phyloP scores from a whole-genome alignment of 495 filamentous ascomycete species.

The Neurospora sp. region DNA sequence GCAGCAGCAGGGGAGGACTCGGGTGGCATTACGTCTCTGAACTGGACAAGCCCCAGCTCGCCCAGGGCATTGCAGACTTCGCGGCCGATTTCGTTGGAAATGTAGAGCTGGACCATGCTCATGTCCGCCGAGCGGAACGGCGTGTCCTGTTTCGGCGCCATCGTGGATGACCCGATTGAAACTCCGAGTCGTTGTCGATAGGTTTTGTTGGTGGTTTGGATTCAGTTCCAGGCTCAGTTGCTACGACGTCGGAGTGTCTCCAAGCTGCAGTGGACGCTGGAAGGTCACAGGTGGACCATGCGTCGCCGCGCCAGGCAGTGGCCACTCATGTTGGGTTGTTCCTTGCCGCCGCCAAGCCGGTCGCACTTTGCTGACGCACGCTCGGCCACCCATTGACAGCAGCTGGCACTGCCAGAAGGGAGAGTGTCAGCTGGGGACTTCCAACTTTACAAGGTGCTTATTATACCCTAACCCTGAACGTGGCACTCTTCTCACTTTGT shows the following conservation, averaged over 20 bases:
- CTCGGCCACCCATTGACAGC: background rate
- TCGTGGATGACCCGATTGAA: constrained; percentile 20
- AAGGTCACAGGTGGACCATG: background rate
- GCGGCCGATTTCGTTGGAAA: constrained; percentile 94
- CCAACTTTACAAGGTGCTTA: background rate
- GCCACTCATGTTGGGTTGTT: background rate
- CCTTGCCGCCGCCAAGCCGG: background rate
- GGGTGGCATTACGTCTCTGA: constrained; percentile 69
- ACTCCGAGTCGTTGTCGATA: background rate
- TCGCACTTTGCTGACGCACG: background rate
- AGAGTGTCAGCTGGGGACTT: background rate
- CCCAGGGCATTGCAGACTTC: constrained; percentile 95
- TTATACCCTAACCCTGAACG: background rate
- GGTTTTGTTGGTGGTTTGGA: background rate
- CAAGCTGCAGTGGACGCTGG: background rate
- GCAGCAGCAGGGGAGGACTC: background rate
- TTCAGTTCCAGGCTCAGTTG: background rate
- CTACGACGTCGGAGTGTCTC: background rate
- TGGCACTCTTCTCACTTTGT: background rate
- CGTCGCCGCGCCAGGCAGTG: background rate
- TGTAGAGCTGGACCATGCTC: constrained; percentile 99
- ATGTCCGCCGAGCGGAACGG: constrained; percentile 99
- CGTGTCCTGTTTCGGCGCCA: constrained; percentile 63
- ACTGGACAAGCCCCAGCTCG: constrained; percentile 90
- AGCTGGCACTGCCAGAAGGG: background rate